Evolutionary conservation across 106 monocot species (phyloP).

Genomic region (Dendrobium chrysotoxum): DNA sequence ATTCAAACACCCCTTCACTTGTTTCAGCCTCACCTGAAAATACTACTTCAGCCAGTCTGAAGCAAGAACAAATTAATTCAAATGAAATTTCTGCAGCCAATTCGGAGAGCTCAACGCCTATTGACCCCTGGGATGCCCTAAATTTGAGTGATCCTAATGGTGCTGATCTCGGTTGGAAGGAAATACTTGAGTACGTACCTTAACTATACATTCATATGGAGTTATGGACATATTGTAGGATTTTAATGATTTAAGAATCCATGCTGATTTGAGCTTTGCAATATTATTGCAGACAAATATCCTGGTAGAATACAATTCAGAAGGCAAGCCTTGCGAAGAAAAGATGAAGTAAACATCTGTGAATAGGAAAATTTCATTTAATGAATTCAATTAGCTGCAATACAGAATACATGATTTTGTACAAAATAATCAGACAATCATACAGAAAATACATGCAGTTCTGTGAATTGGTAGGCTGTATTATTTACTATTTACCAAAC

Average conservation of each 20-base stretch:
- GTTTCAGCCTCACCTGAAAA: constrained; percentile 1
- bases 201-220: neutral
- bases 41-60: neutral
- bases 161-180: constrained; percentile 4
- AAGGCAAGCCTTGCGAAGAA: neutral
- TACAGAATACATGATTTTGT: neutral
- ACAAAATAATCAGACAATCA: neutral
- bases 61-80: neutral
- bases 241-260: neutral
- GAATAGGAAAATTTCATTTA: neutral
- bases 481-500: neutral
- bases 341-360: neutral
- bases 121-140: neutral
- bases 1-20: neutral
- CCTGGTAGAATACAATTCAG: neutral
- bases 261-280: neutral
- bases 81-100: constrained; percentile 1
- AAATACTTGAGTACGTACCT: neutral
- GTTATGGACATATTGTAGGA: neutral
- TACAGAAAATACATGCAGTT: neutral
- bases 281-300: constrained; percentile 4
- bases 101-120: neutral
- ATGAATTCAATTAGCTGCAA: neutral
- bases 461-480: neutral
- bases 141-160: constrained; percentile 1